Evolutionary conservation across 139 green algal species (phyloP).

Genomic region (Chlamydomonas sphaeroides): DNA sequence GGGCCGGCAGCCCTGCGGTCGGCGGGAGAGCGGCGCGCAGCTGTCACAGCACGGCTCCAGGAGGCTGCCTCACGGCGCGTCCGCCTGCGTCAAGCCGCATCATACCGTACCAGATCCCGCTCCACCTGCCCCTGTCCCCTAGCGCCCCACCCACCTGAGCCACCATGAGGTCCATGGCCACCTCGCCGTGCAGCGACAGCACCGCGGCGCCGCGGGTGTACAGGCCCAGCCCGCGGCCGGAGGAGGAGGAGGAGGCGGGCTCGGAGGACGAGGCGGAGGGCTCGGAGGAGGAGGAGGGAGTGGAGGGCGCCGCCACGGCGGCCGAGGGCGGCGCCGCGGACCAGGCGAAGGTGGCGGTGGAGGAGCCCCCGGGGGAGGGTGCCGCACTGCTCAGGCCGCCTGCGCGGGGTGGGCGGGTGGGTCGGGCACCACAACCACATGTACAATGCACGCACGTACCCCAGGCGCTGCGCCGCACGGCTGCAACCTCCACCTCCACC

Average conservation of each 20-base stretch:
- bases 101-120: no score
- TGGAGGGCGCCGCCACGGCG: neutral
- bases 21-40: neutral
- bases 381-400: slow-evolving; percentile 29
- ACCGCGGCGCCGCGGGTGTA: slow-evolving; percentile 50
- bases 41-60: no score
- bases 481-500: no score
- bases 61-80: no score
- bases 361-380: neutral
- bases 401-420: neutral
- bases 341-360: slow-evolving; percentile 26
- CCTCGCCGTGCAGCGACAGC: slow-evolving; percentile 54
- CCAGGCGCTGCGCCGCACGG: no score
- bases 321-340: neutral
- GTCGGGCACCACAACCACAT: no score
- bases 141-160: slow-evolving; percentile 67
- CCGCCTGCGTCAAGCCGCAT: no score
- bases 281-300: neutral
- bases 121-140: no score
- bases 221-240: slow-evolving; percentile 6
- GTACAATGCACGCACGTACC: no score
- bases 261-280: neutral
- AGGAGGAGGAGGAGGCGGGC: no score
- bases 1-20: slow-evolving; percentile 55
- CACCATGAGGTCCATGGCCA: slow-evolving; percentile 65